Evolutionary conservation across 495 filamentous ascomycete genomes (phyloP).

Genomic region (Symbiotaphrina buchneri): DNA sequence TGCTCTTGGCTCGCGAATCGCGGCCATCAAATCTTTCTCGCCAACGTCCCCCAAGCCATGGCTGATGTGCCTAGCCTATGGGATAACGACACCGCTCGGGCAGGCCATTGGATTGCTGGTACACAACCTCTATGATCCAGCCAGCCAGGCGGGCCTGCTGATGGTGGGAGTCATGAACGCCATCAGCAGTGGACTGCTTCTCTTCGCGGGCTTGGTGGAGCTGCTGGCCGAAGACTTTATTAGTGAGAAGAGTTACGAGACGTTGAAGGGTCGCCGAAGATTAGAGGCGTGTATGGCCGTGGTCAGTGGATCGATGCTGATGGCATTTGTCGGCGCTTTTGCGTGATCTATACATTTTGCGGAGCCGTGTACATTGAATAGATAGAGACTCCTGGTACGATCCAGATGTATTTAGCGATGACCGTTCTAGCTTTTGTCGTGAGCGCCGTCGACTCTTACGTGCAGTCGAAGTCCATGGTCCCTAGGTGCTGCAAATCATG

Average conservation of each 20-base stretch:
- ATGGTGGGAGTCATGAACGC: constrained; percentile 91
- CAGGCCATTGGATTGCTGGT: constrained; percentile 72
- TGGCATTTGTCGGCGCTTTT: constrained; percentile 82
- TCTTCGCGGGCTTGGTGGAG: constrained; percentile 85
- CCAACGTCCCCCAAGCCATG: constrained; percentile 40
- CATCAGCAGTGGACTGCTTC: constrained; percentile 61
- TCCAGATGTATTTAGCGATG: too few relatives aligned
- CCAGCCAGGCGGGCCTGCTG: constrained; percentile 56
- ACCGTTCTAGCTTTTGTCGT: too few relatives aligned
- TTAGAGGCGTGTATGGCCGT: constrained; percentile 60
- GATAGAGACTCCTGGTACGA: too few relatives aligned
- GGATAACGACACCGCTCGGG: constrained; percentile 73
- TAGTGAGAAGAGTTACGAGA: constrained; percentile 63
- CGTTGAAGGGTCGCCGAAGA: constrained; percentile 44
- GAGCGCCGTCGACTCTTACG: too few relatives aligned
- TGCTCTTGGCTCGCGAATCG: constrained; percentile 51
- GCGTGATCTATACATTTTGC: constrained; percentile 22
- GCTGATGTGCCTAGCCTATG: constrained; percentile 91
- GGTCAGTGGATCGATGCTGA: constrained; percentile 49
- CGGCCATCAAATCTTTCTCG: constrained; percentile 29
- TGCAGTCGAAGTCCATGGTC: too few relatives aligned
- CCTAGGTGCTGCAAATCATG: too few relatives aligned
- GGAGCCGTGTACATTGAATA: background rate
- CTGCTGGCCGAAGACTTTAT: constrained; percentile 87
- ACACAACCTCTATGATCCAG: constrained; percentile 69